Evolutionary conservation across 2,329 filamentous ascomycete species (phyloP).

Genomic region (Periglandula ipomoeae): DNA sequence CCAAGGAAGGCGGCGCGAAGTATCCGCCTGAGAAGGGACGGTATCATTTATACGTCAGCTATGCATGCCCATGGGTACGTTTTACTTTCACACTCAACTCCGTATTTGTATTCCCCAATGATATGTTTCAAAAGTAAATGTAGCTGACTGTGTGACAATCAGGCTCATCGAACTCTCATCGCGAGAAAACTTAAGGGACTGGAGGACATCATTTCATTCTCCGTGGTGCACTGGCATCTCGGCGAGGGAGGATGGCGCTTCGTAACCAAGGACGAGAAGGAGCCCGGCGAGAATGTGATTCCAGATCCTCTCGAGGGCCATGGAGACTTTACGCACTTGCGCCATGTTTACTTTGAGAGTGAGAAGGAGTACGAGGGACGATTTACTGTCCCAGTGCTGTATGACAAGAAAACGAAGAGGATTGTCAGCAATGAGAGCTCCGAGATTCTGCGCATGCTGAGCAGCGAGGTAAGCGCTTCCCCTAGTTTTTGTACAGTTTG

Average conservation of each 20-base stretch:
- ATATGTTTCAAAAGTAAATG: no score
- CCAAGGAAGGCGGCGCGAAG: conserved; percentile 57
- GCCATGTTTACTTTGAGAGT: conserved; percentile 70
- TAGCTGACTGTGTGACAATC: neutral
- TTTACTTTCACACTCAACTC: no score
- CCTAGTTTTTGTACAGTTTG: neutral
- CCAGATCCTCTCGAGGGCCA: conserved; percentile 62
- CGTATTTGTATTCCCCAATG: no score
- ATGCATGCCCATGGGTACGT: conserved; percentile 79
- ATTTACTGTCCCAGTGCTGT: conserved; percentile 82
- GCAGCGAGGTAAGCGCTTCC: conserved; percentile 49
- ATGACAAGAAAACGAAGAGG: conserved; percentile 62
- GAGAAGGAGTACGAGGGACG: conserved; percentile 65
- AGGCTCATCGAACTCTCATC: conserved; percentile 78
- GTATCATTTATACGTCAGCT: conserved; percentile 92
- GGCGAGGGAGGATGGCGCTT: conserved; percentile 71
- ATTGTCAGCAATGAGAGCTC: conserved; percentile 91
- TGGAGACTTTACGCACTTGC: conserved; percentile 59
- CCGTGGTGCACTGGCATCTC: conserved; percentile 91
- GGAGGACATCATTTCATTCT: conserved; percentile 70
- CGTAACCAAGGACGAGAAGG: conserved; percentile 49
- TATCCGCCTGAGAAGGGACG: conserved; percentile 81
- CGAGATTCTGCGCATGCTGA: conserved; percentile 89
- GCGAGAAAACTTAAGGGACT: conserved; percentile 85
- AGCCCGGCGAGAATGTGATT: conserved; percentile 53